A percentile compares a stretch with the other conserved stretches of the same genome.
These are phyloP conservation scores for Tricholoma hemisulphureum DNA, from an alignment of 768 basidiomycete genomes.

Conservation along the genomic window DNA sequence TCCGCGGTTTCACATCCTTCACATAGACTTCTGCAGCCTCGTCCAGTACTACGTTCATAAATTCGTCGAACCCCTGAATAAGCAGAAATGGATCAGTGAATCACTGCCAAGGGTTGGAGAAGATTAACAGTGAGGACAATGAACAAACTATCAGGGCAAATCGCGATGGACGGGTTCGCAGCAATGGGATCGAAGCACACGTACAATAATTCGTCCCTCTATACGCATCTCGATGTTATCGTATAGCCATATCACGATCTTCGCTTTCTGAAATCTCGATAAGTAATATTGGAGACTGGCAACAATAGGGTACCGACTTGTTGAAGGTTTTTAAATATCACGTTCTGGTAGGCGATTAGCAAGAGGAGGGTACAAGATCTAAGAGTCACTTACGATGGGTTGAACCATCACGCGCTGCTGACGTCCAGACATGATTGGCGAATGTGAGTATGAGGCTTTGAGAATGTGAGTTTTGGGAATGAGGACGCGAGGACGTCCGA, in stretches of 20 bases:
- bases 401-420: slow-evolving; percentile 99
- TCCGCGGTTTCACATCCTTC: slow-evolving; percentile 82
- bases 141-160: not conserved
- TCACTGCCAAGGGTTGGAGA: slow-evolving; percentile 1
- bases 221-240: slow-evolving; percentile 97
- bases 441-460: too few species aligned
- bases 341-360: slow-evolving; percentile 56
- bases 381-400: slow-evolving; percentile 80
- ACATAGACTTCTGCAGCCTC: slow-evolving; percentile 91
- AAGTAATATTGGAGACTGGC: slow-evolving; percentile 10
- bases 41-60: slow-evolving; percentile 97
- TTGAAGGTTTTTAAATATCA: slow-evolving; percentile 97
- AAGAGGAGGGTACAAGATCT: slow-evolving; percentile 9
- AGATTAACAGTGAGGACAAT: not conserved
- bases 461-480: slow-evolving; percentile 6
- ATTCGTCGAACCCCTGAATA: slow-evolving; percentile 95
- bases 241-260: slow-evolving; percentile 92
- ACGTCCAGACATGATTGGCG: slow-evolving; percentile 76
- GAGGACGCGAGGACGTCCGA: slow-evolving; percentile 14
- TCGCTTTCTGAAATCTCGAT: slow-evolving; percentile 57
- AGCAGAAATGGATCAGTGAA: slow-evolving; percentile 8
- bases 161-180: not conserved
- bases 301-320: slow-evolving; percentile 46
- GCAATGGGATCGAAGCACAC: slow-evolving; percentile 39
- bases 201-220: slow-evolving; percentile 92